Evolutionary conservation across 495 filamentous ascomycete species (phyloP).

Genomic region (Lepraria neglecta): DNA sequence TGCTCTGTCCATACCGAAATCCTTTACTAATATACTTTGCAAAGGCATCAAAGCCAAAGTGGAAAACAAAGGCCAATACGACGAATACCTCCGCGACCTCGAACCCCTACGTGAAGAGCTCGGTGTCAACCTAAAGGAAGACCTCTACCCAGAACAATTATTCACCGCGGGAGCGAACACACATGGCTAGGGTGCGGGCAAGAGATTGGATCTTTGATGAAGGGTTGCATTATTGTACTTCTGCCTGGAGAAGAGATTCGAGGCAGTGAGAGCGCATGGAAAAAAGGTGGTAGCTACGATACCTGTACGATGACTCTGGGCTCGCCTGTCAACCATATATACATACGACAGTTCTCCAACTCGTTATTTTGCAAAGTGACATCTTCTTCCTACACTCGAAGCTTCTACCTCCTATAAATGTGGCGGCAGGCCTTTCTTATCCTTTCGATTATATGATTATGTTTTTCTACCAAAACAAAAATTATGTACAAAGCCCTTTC

Average conservation of each 20-base stretch:
- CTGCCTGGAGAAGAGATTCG: neutral
- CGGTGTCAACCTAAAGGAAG: slow-evolving; percentile 85
- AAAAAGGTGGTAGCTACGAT: neutral
- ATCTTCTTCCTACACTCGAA: too few relatives aligned
- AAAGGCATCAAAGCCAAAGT: slow-evolving; percentile 98
- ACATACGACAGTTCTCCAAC: neutral
- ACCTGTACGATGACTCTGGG: slow-evolving; percentile 11
- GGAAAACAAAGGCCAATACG: slow-evolving; percentile 94
- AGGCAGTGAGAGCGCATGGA: neutral
- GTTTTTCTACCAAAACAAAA: too few relatives aligned
- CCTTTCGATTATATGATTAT: too few relatives aligned
- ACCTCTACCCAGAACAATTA: slow-evolving; percentile 80
- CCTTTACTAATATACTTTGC: slow-evolving; percentile 13
- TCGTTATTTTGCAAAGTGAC: too few relatives aligned
- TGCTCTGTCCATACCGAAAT: neutral
- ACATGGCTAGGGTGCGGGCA: neutral
- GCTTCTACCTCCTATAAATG: too few relatives aligned
- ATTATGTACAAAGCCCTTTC: too few relatives aligned
- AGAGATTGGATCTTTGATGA: neutral
- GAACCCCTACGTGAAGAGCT: slow-evolving; percentile 89
- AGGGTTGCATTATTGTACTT: neutral
- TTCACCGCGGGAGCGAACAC: slow-evolving; percentile 27
- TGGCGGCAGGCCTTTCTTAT: too few relatives aligned
- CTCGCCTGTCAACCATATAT: slow-evolving; percentile 3
- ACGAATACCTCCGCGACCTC: slow-evolving; percentile 93